Conservation (phyloP, 2,329 filamentous ascomycete species). For the Claviceps sp. region DNA sequence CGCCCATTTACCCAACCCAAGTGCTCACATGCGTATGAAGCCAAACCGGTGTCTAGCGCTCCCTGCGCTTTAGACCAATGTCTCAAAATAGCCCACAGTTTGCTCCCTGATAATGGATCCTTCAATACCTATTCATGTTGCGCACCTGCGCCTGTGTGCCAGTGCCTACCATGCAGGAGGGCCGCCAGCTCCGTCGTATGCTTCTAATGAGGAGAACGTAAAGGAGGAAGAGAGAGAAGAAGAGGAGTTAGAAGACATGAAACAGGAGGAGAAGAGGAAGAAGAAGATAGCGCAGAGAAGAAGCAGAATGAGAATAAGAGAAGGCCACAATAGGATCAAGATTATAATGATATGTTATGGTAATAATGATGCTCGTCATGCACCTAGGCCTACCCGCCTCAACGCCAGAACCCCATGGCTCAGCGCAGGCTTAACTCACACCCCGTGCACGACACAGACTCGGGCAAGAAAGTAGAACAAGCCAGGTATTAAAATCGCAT, state of each 20-base stretch:
- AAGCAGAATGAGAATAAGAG: too few species aligned
- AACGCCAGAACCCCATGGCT: neutral
- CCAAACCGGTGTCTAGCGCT: neutral
- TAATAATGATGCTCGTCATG: neutral
- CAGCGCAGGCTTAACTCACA: too few species aligned
- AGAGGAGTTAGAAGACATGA: neutral
- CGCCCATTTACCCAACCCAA: neutral
- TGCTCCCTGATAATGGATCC: neutral
- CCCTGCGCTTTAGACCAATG: neutral
- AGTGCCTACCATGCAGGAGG: too few species aligned
- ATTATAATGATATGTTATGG: neutral
- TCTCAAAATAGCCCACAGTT: neutral
- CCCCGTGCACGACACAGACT: constrained; percentile 1
- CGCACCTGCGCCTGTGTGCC: neutral
- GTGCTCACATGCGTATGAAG: neutral
- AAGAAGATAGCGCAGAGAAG: neutral
- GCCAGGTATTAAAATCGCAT: neutral
- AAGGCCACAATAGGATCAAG: neutral
- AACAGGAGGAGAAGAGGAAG: neutral
- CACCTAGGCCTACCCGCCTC: too few species aligned
- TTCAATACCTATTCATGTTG: neutral
- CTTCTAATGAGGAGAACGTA: neutral
- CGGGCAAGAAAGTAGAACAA: neutral
- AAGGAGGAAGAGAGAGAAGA: neutral
- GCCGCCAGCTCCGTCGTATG: neutral